Evolutionary conservation across 768 basidiomycete genomes (phyloP), one percentile per base, ranked within the genome.

Genomic region (Exsudoporus frostii): DNA sequence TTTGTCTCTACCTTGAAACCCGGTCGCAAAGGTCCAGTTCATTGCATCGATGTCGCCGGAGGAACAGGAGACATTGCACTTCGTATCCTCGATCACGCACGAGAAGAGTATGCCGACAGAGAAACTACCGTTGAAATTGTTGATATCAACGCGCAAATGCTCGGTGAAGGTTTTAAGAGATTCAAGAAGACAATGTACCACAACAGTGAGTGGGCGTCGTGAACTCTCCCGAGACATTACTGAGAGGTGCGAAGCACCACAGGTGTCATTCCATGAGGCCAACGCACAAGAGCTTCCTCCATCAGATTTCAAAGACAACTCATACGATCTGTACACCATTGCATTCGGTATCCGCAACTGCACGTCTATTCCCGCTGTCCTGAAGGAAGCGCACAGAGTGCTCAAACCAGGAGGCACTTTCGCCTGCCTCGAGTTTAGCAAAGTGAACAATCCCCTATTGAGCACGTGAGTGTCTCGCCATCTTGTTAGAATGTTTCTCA

Each of bases 131-230:
- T 98, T 0, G 86, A 90, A 45, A 80, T 98, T 45, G 88, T 93
- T 44, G 97, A 99, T 63, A 92, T 99, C 68, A 99, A 98, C 64
- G 82, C 80, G 2, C 88, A 95, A 65, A 99, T 98, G 97, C 78
- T 99, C 59, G 83, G 87, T 58, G 95, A 96, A 67, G 97, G 97
- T 2, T 80, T 82, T 70, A 87, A 81, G 65, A 76, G 94, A 39
- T 93, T 98, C 70, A 94, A 93, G 62, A 88, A 91, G 78, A 98
- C 96, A 1, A 95, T 99, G 89, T 99, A 98, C 71, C 89, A 98
- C 71, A 92, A 90, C 64, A 96, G 96, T 98, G 62, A 71, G 83
- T 74, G 24, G 54, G 33, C 33, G 34, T 48, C 17, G 17, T 50
- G 30, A 27, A 25, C 22, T 24, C 25, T 42, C 13, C 52, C 4